phyloP scores from a whole-genome alignment of 805 yeast species.

The Yarrowia phangngaensis region DNA sequence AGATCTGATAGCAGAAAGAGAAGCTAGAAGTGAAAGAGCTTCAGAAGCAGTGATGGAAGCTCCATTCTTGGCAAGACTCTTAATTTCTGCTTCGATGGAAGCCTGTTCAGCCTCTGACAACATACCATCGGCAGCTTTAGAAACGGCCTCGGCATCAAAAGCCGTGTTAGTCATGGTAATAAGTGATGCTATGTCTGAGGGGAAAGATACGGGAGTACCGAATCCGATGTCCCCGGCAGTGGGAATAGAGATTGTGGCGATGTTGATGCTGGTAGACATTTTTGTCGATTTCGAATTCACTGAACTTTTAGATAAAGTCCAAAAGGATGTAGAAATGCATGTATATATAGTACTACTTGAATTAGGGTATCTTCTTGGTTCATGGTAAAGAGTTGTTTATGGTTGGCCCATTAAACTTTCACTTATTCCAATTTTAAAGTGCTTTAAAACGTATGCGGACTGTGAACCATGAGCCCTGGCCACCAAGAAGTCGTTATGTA shows the following conservation, averaged over 20 bases:
- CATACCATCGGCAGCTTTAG: constrained; percentile 17
- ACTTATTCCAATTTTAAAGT: no score
- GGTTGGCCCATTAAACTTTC: no score
- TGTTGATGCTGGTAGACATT: constrained; percentile 14
- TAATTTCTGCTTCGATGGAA: constrained; percentile 11
- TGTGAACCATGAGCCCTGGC: no score
- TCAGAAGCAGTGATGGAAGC: constrained; percentile 19
- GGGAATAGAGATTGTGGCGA: constrained; percentile 12
- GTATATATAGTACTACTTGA: no score
- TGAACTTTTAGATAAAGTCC: no score
- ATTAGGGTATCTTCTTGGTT: no score
- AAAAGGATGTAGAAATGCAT: no score
- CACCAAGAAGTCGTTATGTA: no score
- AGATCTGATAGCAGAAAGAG: constrained; percentile 3
- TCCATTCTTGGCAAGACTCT: constrained; percentile 6
- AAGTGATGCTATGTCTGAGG: constrained; percentile 13
- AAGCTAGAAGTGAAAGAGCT: constrained; percentile 13
- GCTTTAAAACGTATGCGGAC: no score
- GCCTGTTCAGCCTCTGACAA: constrained; percentile 8
- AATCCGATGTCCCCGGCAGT: constrained; percentile 18
- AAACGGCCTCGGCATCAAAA: constrained; percentile 12
- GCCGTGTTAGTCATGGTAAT: constrained; percentile 21
- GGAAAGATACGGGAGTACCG: constrained; percentile 19
- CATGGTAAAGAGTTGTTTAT: no score
- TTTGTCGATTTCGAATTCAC: no score